Evolutionary conservation across 1,284 basidiomycete species (phyloP), one percentile per base, ranked within the genome.

Genomic region (Peniophora sp.): DNA sequence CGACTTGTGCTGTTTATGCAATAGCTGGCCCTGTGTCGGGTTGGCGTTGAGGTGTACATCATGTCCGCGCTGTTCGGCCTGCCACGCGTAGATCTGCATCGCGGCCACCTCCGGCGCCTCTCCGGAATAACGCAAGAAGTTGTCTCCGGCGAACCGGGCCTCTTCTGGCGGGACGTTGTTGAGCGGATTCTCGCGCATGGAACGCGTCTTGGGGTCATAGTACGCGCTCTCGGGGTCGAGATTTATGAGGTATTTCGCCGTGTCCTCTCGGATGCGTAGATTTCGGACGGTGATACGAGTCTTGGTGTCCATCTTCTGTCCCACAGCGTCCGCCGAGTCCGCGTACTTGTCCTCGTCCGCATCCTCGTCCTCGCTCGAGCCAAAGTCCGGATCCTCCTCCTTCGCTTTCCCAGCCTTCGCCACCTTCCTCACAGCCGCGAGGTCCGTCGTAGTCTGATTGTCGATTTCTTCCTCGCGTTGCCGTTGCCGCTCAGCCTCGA

Each of bases 131-230:
- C 96, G 88, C 50, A 86, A 74, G 70, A 97, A 99, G 69, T 99
- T 98, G 69, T 99, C 97, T 12, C 96, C 96, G 9, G 94, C 93
- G 62, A 97, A 98, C 62, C 76, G 76, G 35, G 93, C 84, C 64
- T 98, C 96, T 68, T 97, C 93, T 11, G 90, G 74, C 2, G 82
- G 72, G 32, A 92, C 72, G 57, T 84, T 81, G 59, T 81, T 82
- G 14, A 85, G 60, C 0, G 97, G 96, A 36, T 96, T 95, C 63
- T 99, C 96, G 67, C 97, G 89, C 97, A 99, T 99, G 3, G 96
- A 97, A 58, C 97, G 86, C 23, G 97, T 99, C 75, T 99, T 99
- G 47, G 97, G 97, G 64, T 99, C 97, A 65, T 99, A 99, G 74
- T 99, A 97, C 11, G 97, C 96, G 60, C 91, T 95, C 1, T 92